Base-by-base conservation (phyloP, 345 rosid species). In the Heritiera fomes region DNA sequence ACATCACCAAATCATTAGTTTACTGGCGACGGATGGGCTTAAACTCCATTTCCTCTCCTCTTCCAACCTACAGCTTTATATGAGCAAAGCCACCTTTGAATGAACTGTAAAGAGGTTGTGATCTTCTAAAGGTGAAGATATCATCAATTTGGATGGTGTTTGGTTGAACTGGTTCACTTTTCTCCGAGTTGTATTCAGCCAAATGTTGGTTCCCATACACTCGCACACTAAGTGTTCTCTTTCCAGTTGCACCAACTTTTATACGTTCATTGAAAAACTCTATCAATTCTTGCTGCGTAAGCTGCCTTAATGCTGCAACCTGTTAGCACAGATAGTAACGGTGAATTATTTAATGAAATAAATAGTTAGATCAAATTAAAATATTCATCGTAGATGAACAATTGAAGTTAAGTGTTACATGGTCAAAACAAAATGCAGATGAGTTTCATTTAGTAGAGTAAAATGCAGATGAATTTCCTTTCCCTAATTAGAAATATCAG, bases 51-150 rank as follows among this genome's bases (percentile, higher is more conserved):
- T 8, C 14, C 14, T 6, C 49, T 45, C 68, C 3, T 18, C 11
- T 23, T 28, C n/a, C 12, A 11, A 17, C 53, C 69, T 83, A 87
- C 81, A 90, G 81, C 83, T 86, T 88, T 81, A 80, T 75, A 52
- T 85, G 88, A 67, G 85, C 88, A 71, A 87, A 80, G 34, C 92
- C 97, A 73, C 94, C 89, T 77, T 79, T 90, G 79, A 92, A 90
- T 47, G 98, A 93, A 49, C 92, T 90, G 60, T 93, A 90, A 71
- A 93, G 99, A 71, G 98, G 86, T 40, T 83, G 94, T 1, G 97
- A 90, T 77, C 92, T 92, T 81, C 89, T 90, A 85, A 95, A 95
- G 80, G 89, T 75, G 77, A 89, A 89, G 73, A 92, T 85, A 72
- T 92, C 94, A 20, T 88, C 84, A 41, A 92, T 89, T 59, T 84